phyloP scores from a whole-genome alignment of 2,329 filamentous ascomycete species.

The Verticillium klebahnii region DNA sequence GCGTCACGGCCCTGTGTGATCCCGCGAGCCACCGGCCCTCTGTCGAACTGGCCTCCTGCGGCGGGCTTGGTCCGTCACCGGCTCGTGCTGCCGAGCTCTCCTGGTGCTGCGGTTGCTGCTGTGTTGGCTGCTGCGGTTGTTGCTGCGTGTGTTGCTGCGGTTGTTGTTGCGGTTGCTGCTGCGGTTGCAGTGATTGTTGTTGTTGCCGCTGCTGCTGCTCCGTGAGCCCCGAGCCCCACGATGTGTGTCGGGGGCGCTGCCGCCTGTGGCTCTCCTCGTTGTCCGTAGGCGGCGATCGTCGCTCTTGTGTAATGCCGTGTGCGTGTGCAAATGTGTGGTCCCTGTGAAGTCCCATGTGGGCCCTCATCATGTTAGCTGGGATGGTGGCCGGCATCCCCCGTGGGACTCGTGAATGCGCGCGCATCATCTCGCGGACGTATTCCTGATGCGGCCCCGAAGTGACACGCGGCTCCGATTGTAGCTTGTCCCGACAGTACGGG shows the following conservation, averaged over 20 bases:
- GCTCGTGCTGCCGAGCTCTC: background rate
- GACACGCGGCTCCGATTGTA: slow-evolving; percentile 42
- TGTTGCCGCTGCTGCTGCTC: background rate
- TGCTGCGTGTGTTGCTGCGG: background rate
- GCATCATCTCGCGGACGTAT: background rate
- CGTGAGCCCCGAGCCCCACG: background rate
- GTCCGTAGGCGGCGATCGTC: background rate
- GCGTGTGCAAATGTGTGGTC: background rate
- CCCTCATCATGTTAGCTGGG: background rate
- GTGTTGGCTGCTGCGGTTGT: background rate
- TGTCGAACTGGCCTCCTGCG: background rate
- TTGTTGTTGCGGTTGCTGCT: background rate
- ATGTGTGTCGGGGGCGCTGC: background rate
- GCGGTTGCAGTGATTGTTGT: background rate
- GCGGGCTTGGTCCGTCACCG: background rate
- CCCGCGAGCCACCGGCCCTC: background rate
- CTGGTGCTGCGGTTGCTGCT: background rate
- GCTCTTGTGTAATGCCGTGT: background rate
- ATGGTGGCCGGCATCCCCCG: background rate
- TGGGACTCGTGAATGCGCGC: background rate
- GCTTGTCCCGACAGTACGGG: slow-evolving; percentile 59
- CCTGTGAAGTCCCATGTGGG: background rate
- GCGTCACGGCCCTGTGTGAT: background rate
- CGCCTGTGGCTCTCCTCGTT: background rate
- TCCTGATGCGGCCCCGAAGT: background rate